Evolutionary conservation across 352 stramenopile genomes (phyloP).

Genomic region (Elongisporangium anandrum): DNA sequence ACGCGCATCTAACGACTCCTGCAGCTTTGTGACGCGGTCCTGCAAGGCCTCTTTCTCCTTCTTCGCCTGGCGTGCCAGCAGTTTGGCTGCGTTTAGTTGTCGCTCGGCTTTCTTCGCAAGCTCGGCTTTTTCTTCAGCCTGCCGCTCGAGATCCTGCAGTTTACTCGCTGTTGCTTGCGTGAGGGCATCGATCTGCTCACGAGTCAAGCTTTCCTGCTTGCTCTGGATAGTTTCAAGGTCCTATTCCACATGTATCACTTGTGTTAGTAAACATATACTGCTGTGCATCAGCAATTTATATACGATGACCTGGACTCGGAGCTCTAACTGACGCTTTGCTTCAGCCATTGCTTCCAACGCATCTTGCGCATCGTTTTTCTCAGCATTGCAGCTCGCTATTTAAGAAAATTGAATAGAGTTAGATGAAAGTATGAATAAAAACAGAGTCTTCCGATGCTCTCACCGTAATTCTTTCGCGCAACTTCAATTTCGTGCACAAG

Average conservation of each 20-base stretch:
- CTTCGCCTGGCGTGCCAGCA: slow-evolving; percentile 57
- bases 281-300: too few relatives aligned
- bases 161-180: slow-evolving; percentile 20
- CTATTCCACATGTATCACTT: slow-evolving; percentile 13
- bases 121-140: slow-evolving; percentile 40
- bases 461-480: slow-evolving; percentile 31
- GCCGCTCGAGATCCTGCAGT: slow-evolving; percentile 23
- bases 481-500: slow-evolving; percentile 12
- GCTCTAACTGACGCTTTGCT: slow-evolving; percentile 10
- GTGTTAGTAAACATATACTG: too few relatives aligned
- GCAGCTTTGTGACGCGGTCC: slow-evolving; percentile 35
- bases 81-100: slow-evolving; percentile 62
- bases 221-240: slow-evolving; percentile 35
- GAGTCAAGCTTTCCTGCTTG: slow-evolving; percentile 30
- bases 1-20: slow-evolving; percentile 2
- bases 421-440: too few relatives aligned
- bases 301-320: slow-evolving; percentile 18
- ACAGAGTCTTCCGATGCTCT: too few relatives aligned
- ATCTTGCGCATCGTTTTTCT: slow-evolving; percentile 12
- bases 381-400: too few relatives aligned
- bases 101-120: slow-evolving; percentile 48
- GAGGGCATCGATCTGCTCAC: slow-evolving; percentile 29
- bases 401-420: too few relatives aligned
- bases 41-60: slow-evolving; percentile 67
- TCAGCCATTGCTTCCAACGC: too few relatives aligned